phyloP scores from a whole-genome alignment of 2,329 filamentous ascomycete species.

The Bipolaris zeicola region DNA sequence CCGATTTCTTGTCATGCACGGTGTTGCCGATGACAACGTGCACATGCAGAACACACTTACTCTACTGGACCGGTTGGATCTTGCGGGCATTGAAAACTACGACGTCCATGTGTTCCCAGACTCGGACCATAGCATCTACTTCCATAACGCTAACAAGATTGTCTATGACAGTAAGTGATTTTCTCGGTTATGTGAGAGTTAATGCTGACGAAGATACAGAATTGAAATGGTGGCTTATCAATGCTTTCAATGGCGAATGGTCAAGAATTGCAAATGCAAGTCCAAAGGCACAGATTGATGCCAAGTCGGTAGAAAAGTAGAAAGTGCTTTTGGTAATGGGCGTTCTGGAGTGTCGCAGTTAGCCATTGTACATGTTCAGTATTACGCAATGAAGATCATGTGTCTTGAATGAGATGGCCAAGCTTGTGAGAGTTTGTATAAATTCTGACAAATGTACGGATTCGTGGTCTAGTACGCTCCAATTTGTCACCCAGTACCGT shows the following conservation, averaged over 20 bases:
- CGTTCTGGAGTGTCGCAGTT: not conserved
- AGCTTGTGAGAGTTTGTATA: no score
- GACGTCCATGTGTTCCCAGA: constrained; percentile 97
- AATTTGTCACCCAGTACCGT: not conserved
- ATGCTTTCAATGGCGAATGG: constrained; percentile 98
- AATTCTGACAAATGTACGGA: not conserved
- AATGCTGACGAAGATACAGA: constrained; percentile 55
- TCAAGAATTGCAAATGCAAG: constrained; percentile 62
- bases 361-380: not conserved
- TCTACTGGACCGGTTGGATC: constrained; percentile 82
- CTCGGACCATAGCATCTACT: constrained; percentile 92
- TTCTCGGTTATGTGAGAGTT: not conserved
- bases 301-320: constrained; percentile 21
- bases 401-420: not conserved
- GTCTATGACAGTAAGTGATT: constrained; percentile 80
- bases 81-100: constrained; percentile 85
- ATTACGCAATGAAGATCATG: not conserved
- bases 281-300: constrained; percentile 49
- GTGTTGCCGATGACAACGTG: constrained; percentile 95
- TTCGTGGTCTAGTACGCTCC: not conserved
- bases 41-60: constrained; percentile 94
- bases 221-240: constrained; percentile 87
- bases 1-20: constrained; percentile 94
- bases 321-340: not conserved
- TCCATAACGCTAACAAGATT: constrained; percentile 88